Base-by-base conservation (phyloP, 306 rosid species). In the Sindora glabra region DNA sequence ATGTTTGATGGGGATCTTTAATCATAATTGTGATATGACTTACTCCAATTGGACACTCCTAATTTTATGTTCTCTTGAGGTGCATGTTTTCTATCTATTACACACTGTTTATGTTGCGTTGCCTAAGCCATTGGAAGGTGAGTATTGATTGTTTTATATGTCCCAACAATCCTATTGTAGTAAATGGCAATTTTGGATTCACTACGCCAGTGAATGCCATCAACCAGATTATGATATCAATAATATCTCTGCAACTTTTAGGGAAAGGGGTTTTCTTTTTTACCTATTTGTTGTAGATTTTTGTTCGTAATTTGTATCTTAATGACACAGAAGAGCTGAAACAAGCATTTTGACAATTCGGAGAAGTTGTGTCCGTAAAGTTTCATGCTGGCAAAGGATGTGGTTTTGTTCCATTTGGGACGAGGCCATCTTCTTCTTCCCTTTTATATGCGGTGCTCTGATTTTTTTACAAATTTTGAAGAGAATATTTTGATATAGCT, bases 291-390 rank as follows among this genome's bases (percentile, higher is more conserved):
- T 17, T 50, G 51, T 77, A 82, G 87, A 78, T 82, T 56, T 81
- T 74, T 78, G 84, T 82, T 25, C 81, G 87, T 26, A 82, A 75
- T 77, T 71, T 82, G 84, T 84, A 82, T 64, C 79, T 77, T 56
- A 82, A 74, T 47, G 64, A 71, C 57, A 25, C 71, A 3, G 87
- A 82, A 58, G 87, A 78, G 54, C 55, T 82, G 77, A 82, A 82
- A 79, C 84, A 82, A 75, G 74, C 79, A 7, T 82, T 82, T 61
- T 38, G 74, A 77, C 84, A 82, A 46, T 82, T 74, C 71, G 87
- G 87, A 17, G 87, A 82, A 22, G 75, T 78, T 51, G 39, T 52
- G 59, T 71, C 71, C 41, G 84, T 75, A 39, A 82, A 82, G 70
- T 71, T 75, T 68, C 81, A 79, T 65, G 72, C 53, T 3, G 79